Percentiles rank a stretch among this genome's conserved stretches.
Evolutionary conservation across 2,329 filamentous ascomycete species (phyloP).

Genomic region (Bipolaris victoriae): DNA sequence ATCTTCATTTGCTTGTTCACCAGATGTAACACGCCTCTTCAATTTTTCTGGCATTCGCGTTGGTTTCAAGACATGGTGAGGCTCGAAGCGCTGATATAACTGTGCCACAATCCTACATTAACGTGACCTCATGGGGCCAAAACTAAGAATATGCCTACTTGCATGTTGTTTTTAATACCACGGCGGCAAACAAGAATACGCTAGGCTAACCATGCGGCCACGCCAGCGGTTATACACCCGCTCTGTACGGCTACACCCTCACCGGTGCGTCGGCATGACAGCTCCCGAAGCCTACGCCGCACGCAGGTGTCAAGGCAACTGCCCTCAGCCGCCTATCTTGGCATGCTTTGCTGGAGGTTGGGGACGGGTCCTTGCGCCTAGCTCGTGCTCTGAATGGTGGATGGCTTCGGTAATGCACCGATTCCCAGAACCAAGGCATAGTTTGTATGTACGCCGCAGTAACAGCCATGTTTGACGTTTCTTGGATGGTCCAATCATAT

Average conservation of each 20-base stretch:
- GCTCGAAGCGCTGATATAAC: slow-evolving; percentile 33
- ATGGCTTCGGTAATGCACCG: slow-evolving; percentile 24
- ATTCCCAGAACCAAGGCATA: slow-evolving; percentile 29
- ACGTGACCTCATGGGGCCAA: slow-evolving; percentile 32
- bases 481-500: slow-evolving; percentile 23
- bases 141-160: slow-evolving; percentile 34
- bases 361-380: slow-evolving; percentile 31
- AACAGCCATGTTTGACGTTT: slow-evolving; percentile 33
- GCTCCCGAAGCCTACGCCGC: slow-evolving; percentile 30
- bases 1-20: slow-evolving; percentile 14
- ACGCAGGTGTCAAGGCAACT: slow-evolving; percentile 26
- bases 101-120: slow-evolving; percentile 33
- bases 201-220: slow-evolving; percentile 28
- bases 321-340: slow-evolving; percentile 39
- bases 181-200: slow-evolving; percentile 29
- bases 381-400: slow-evolving; percentile 33
- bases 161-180: slow-evolving; percentile 30
- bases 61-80: slow-evolving; percentile 23
- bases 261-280: slow-evolving; percentile 28
- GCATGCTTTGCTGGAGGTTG: slow-evolving; percentile 28
- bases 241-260: slow-evolving; percentile 34
- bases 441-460: slow-evolving; percentile 34
- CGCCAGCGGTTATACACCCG: slow-evolving; percentile 36
- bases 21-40: slow-evolving; percentile 17
- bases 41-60: slow-evolving; percentile 5